These are phyloP conservation scores for Neurospora sublineolata DNA, from an alignment of 495 filamentous ascomycete genomes.

Conservation along the genomic window DNA sequence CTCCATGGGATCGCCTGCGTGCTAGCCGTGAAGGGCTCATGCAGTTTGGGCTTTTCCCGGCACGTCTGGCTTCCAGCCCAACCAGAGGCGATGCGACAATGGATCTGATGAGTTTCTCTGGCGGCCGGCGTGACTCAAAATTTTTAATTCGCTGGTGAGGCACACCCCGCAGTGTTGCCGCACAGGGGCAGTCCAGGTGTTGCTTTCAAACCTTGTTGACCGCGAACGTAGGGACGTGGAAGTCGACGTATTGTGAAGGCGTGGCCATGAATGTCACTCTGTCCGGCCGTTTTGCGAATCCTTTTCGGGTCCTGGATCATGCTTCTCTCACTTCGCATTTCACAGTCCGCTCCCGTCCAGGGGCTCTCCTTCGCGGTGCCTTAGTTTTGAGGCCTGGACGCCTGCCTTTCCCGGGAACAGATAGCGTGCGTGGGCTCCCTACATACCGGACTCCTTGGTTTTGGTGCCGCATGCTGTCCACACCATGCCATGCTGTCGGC, in stretches of 20 bases:
- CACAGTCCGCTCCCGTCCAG: not conserved
- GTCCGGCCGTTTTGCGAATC: not conserved
- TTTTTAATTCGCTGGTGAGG: not conserved
- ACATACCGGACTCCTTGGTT: not conserved
- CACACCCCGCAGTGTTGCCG: not conserved
- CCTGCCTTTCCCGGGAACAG: not conserved
- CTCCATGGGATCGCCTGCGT: not conserved
- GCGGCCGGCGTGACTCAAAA: constrained; percentile 9
- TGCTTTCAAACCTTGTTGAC: not conserved
- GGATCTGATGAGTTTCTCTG: not conserved
- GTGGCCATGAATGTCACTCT: not conserved
- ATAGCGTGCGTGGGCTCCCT: not conserved
- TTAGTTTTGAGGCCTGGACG: not conserved
- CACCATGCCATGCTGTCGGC: not conserved
- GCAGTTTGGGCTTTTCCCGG: constrained; percentile 10
- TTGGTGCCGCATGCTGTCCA: not conserved
- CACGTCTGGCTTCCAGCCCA: constrained; percentile 16
- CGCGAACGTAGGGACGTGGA: not conserved
- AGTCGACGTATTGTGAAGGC: not conserved
- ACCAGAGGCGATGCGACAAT: constrained; percentile 9
- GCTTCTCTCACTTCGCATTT: not conserved
- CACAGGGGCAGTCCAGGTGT: not conserved
- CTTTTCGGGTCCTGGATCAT: not conserved
- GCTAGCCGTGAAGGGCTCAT: not conserved
- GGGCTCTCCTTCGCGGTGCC: not conserved